A percentile compares a stretch with the other conserved stretches of the same genome.
phyloP scores from a whole-genome alignment of 139 green algal genomes.

The Picochlorum sp. region DNA sequence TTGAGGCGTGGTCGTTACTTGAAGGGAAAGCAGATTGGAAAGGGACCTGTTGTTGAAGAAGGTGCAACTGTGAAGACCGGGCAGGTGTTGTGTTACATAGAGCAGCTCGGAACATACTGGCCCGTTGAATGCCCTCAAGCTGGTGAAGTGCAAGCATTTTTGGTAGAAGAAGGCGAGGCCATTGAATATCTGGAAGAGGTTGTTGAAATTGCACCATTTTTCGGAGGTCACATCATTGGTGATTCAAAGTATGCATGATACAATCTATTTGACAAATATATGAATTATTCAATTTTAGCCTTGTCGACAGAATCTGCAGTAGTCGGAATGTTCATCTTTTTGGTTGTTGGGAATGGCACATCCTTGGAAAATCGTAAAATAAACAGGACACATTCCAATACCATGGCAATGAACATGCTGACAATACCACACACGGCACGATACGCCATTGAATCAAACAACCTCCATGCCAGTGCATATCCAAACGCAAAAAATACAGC shows the following conservation, averaged over 20 bases:
- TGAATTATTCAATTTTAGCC: neutral
- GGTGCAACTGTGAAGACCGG: conserved; percentile 79
- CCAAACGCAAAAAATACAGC: conserved; percentile 59
- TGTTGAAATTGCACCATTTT: conserved; percentile 65
- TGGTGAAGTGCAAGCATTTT: conserved; percentile 70
- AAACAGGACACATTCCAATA: conserved; percentile 58
- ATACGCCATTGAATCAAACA: conserved; percentile 31
- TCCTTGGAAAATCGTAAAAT: conserved; percentile 41
- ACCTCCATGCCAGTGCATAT: conserved; percentile 32
- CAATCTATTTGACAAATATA: conserved; percentile 1
- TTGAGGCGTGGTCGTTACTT: conserved; percentile 68
- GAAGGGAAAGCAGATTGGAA: conserved; percentile 80
- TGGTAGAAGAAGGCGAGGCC: conserved; percentile 65
- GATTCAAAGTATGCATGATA: conserved; percentile 60
- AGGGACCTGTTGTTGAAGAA: conserved; percentile 56
- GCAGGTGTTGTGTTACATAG: conserved; percentile 72
- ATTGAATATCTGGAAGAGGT: conserved; percentile 73
- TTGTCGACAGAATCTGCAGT: neutral
- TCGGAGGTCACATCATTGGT: conserved; percentile 84
- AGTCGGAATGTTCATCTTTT: conserved; percentile 2
- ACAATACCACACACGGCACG: conserved; percentile 34
- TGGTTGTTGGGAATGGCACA: neutral
- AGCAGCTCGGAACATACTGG: conserved; percentile 91
- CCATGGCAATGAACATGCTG: conserved; percentile 40
- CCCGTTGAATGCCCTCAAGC: conserved; percentile 72